Conservation (phyloP, 2,329 filamentous ascomycete genomes). For the Clonostachys chloroleuca region DNA sequence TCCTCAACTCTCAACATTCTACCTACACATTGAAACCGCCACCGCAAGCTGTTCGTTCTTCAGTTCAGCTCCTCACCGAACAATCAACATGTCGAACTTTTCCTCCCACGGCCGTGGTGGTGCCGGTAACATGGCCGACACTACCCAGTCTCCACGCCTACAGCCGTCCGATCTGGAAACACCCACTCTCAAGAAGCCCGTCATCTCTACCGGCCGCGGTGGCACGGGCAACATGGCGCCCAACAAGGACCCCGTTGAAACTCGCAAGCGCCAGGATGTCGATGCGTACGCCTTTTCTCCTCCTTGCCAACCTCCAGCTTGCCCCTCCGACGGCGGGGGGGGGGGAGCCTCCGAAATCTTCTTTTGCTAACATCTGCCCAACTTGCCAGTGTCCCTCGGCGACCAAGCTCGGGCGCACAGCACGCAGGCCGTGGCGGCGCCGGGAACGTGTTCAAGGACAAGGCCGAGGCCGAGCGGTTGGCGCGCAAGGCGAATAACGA, state of each 20-base stretch:
- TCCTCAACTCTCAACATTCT: not conserved
- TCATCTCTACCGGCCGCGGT: conserved; percentile 86
- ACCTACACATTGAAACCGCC: not conserved
- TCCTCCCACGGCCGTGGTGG: conserved; percentile 73
- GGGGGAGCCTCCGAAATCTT: not conserved
- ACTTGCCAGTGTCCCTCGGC: conserved; percentile 42
- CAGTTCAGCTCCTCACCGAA: not conserved
- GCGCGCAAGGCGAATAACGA: conserved; percentile 20
- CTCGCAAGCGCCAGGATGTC: conserved; percentile 80
- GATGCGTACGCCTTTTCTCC: conserved; percentile 49
- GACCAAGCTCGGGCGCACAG: conserved; percentile 51
- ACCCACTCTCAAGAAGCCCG: conserved; percentile 75
- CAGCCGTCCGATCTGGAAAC: conserved; percentile 67
- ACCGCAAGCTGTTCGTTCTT: no score
- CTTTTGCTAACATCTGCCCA: not conserved
- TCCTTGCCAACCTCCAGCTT: not conserved
- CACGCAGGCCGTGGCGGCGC: conserved; percentile 73
- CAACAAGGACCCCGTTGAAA: conserved; percentile 67
- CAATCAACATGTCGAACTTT: not conserved
- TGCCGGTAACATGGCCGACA: conserved; percentile 67
- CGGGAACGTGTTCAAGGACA: conserved; percentile 60
- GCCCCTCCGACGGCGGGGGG: conserved; percentile 9
- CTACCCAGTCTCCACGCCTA: conserved; percentile 44
- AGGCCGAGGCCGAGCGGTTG: conserved; percentile 11
- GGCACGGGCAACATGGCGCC: conserved; percentile 83